Evolutionary conservation across 768 basidiomycete genomes (phyloP).

Genomic region (Boletus reticulatus): DNA sequence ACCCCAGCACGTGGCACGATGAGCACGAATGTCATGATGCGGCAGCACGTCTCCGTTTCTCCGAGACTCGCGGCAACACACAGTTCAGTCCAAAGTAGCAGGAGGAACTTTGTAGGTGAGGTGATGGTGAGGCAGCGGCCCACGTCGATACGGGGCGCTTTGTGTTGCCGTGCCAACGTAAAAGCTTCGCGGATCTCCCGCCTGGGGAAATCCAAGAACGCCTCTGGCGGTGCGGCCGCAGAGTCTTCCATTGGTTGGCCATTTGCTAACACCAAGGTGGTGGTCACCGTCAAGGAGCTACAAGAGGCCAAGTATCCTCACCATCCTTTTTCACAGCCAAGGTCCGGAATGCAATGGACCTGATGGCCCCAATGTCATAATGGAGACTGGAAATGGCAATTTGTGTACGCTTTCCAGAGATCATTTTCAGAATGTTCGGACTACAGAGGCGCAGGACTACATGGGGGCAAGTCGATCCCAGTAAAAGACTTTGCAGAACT

Average conservation of each 20-base stretch:
- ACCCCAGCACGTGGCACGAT: slow-evolving; percentile 54
- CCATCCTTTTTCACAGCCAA: slow-evolving; percentile 38
- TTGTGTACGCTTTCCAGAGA: slow-evolving; percentile 39
- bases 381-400: slow-evolving; percentile 28
- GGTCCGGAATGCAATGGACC: slow-evolving; percentile 38
- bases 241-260: slow-evolving; percentile 16
- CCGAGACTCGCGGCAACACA: slow-evolving; percentile 50
- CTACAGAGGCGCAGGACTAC: slow-evolving; percentile 67
- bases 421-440: slow-evolving; percentile 47
- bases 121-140: slow-evolving; percentile 59
- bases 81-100: slow-evolving; percentile 68
- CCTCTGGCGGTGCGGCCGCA: slow-evolving; percentile 26
- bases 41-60: slow-evolving; percentile 59
- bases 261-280: slow-evolving; percentile 10
- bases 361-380: slow-evolving; percentile 39
- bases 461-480: slow-evolving; percentile 62
- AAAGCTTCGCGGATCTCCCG: slow-evolving; percentile 59
- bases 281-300: neutral
- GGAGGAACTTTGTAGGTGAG: slow-evolving; percentile 60
- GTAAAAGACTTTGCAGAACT: slow-evolving; percentile 63
- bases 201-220: slow-evolving; percentile 54
- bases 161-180: slow-evolving; percentile 55
- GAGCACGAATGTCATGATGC: slow-evolving; percentile 67
- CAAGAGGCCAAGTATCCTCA: slow-evolving; percentile 19
- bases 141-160: slow-evolving; percentile 63